Percentiles rank a stretch among this genome's conserved stretches.
Evolutionary conservation across 805 yeast genomes (phyloP).

Genomic region (Hanseniaspora taiwanica): DNA sequence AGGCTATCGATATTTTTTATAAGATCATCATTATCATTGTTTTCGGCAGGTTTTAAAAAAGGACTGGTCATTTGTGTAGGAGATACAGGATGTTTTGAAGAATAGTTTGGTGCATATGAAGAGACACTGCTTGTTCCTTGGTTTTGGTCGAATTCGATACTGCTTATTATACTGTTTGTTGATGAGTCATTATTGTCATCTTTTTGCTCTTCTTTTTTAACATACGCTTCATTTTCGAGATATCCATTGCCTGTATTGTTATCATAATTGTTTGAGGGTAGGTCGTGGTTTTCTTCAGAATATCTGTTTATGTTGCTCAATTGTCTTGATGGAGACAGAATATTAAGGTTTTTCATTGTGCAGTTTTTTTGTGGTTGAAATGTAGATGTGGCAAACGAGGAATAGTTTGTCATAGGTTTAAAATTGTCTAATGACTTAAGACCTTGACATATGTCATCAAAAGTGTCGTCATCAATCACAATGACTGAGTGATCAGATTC

Average conservation of each 20-base stretch:
- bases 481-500: too few species aligned
- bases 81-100: too few species aligned
- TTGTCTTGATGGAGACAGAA: not conserved
- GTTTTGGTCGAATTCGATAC: not conserved
- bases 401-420: not conserved
- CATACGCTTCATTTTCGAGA: not conserved
- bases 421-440: too few species aligned
- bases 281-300: not conserved
- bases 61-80: too few species aligned
- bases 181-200: not conserved
- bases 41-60: not conserved
- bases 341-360: not conserved
- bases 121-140: not conserved
- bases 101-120: not conserved
- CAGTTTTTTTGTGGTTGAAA: not conserved
- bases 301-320: not conserved
- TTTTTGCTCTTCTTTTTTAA: not conserved
- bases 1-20: not conserved
- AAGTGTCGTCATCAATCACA: too few species aligned
- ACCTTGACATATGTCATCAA: too few species aligned
- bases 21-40: not conserved
- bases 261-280: not conserved
- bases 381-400: not conserved
- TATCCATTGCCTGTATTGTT: too few species aligned
- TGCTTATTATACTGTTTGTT: not conserved